Evolutionary conservation across 2,329 filamentous ascomycete genomes (phyloP).

Genomic region (Cladosporium sp.): DNA sequence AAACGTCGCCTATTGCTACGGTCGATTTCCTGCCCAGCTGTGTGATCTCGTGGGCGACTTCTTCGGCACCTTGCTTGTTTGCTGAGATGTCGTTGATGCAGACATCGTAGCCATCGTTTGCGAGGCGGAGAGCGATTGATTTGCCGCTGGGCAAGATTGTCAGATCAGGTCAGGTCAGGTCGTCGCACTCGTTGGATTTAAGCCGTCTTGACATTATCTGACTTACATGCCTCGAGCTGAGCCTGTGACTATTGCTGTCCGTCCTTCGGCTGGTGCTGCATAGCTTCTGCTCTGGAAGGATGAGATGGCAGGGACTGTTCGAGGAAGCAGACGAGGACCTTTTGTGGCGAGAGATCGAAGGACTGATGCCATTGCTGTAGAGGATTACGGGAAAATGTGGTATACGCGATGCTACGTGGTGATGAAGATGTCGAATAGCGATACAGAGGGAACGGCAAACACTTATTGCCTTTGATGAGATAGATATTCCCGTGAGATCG

Average conservation of each 20-base stretch:
- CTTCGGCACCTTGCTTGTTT: conserved; percentile 56
- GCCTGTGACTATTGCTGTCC: conserved; percentile 41
- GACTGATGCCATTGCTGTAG: conserved; percentile 9
- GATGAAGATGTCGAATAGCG: neutral
- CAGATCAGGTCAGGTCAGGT: neutral
- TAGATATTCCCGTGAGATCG: neutral
- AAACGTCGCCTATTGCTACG: conserved; percentile 63
- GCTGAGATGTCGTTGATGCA: conserved; percentile 64
- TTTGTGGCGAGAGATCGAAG: neutral
- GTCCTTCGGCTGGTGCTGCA: conserved; percentile 6
- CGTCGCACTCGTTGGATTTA: neutral
- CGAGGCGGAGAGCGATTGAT: conserved; percentile 64
- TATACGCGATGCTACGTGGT: neutral
- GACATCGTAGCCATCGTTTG: conserved; percentile 66
- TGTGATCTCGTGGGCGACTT: conserved; percentile 56
- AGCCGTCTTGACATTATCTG: no score
- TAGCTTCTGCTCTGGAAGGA: conserved; percentile 5
- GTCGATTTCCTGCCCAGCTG: conserved; percentile 55
- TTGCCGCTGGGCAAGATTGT: conserved; percentile 52
- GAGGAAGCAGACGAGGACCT: conserved; percentile 1
- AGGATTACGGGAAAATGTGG: neutral
- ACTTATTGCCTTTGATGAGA: neutral
- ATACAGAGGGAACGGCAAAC: neutral
- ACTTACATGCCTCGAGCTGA: conserved; percentile 39
- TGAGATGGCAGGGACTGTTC: neutral